Percentiles rank a stretch among this genome's conserved stretches.
Conservation (phyloP, 1,284 basidiomycete species). For the Sporisorium iseilematis-ciliati region DNA sequence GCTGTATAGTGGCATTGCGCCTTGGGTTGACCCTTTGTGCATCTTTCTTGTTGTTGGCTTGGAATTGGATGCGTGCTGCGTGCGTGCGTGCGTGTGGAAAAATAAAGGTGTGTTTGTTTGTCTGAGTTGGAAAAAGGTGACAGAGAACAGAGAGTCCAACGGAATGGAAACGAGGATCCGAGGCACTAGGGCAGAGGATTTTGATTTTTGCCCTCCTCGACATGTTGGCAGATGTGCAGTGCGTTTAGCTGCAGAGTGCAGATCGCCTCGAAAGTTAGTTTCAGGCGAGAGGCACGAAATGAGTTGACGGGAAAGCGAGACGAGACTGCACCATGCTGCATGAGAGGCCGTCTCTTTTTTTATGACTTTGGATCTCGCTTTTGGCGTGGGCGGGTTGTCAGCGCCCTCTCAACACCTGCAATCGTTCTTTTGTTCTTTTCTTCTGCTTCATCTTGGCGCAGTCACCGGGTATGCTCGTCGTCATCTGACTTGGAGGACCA, state of each 20-base stretch:
- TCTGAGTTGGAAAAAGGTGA: constrained; percentile 2
- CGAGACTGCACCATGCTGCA: constrained; percentile 1
- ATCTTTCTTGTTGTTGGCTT: neutral
- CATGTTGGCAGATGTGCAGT: neutral
- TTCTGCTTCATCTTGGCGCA: neutral
- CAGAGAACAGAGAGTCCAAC: neutral
- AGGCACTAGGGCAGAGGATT: neutral
- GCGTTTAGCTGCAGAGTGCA: constrained; percentile 17
- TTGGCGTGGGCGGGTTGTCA: no score
- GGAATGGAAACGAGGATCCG: neutral
- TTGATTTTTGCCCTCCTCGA: neutral
- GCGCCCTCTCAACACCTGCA: no score
- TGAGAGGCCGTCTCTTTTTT: constrained; percentile 3
- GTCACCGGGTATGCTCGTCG: neutral
- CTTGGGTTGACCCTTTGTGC: neutral
- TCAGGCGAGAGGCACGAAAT: neutral
- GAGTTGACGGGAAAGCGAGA: neutral
- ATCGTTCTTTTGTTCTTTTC: constrained; percentile 4
- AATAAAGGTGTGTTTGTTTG: neutral
- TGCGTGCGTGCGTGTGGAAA: neutral
- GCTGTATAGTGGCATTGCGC: constrained; percentile 7
- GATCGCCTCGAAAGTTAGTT: constrained; percentile 4
- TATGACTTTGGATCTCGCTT: neutral
- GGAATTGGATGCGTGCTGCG: neutral
- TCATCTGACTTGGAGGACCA: neutral